Evolutionary conservation across 805 yeast species (phyloP), one percentile per base, ranked within the genome.

Genomic region (Zygotorulaspora florentina): DNA sequence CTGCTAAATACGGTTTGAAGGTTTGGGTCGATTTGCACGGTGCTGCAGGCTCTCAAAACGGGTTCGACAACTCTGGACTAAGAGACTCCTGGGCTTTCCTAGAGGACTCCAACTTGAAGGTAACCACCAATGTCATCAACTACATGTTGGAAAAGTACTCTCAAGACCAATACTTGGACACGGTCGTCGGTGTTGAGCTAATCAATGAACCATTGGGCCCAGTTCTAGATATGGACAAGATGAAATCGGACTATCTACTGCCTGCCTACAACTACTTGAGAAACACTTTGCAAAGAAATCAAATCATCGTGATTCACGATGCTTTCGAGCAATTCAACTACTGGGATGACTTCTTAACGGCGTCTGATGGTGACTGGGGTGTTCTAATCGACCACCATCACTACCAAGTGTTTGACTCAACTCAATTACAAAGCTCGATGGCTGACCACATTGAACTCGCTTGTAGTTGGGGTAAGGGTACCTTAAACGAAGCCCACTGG

Each of bases 31-130:
- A 91, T 65, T 68, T 90, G 59, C 98, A 90, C 64, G 97, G 97
- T 51, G 95, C 85, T n/a, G 95, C 96, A 28, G 97, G 96, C 17
- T 85, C 96, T 17, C 98, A 90, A 66, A 90, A 90, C 64, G 97
- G 97, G 11, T 91, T 88, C 60, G 98, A 90, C 67, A 90, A 90
- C 71, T 87, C 96, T 8, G 98, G 98, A 23, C 69, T 78, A 51
- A 77, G 96, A 58, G 96, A 84, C 61, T 33, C 57, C 1, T 60
- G 72, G 39, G 65, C 65, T 2, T 88, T 85, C 79, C 61, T 73
- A 37, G 74, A 71, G 28, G 71, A 74, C 46, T 62, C 56, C 15
- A 81, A 83, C 59, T 68, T 75, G 37, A 65, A 72, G 27, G 55
- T 77, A 13, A 83, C 95, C 1, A 58, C 77, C 40, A 62, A 71